phyloP scores from a whole-genome alignment of 805 yeast genomes.

The Nakazawaea siamensis region DNA sequence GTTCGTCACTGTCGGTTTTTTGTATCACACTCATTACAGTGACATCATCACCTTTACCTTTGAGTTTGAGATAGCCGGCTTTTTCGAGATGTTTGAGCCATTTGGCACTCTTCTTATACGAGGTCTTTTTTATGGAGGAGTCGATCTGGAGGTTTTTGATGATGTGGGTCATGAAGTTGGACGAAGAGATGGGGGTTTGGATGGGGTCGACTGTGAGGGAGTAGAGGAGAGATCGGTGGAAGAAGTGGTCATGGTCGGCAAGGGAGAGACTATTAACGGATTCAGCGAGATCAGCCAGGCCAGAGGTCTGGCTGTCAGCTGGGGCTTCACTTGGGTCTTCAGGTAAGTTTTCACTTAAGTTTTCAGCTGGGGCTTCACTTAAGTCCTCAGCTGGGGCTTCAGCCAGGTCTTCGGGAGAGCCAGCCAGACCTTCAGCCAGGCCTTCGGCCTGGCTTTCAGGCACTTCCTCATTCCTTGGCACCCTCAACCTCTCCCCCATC shows the following conservation, averaged over 20 bases:
- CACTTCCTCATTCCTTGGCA: slow-evolving; percentile 31
- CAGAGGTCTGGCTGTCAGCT: no score
- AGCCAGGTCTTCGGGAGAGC: no score
- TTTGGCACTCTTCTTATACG: slow-evolving; percentile 86
- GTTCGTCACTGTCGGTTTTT: slow-evolving; percentile 31
- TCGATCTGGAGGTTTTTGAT: slow-evolving; percentile 69
- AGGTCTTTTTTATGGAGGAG: slow-evolving; percentile 65
- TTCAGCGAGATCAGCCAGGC: background rate
- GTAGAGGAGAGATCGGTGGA: slow-evolving; percentile 62
- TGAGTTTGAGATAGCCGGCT: slow-evolving; percentile 52
- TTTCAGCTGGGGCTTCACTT: slow-evolving; percentile 18
- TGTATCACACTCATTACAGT: slow-evolving; percentile 44
- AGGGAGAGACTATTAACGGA: slow-evolving; percentile 26
- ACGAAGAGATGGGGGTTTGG: slow-evolving; percentile 60
- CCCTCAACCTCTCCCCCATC: slow-evolving; percentile 33
- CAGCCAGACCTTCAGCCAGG: no score
- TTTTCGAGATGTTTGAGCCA: slow-evolving; percentile 85
- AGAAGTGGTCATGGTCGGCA: slow-evolving; percentile 69
- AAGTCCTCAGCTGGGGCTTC: no score
- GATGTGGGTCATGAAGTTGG: slow-evolving; percentile 69
- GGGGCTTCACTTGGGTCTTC: slow-evolving; percentile 8
- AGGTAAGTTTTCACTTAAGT: slow-evolving; percentile 8
- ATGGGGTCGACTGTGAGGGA: slow-evolving; percentile 51
- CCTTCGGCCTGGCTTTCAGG: no score
- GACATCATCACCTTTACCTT: slow-evolving; percentile 83